Evolutionary conservation across 2,329 filamentous ascomycete genomes (phyloP).

Genomic region (Colletotrichum orchidophilum): DNA sequence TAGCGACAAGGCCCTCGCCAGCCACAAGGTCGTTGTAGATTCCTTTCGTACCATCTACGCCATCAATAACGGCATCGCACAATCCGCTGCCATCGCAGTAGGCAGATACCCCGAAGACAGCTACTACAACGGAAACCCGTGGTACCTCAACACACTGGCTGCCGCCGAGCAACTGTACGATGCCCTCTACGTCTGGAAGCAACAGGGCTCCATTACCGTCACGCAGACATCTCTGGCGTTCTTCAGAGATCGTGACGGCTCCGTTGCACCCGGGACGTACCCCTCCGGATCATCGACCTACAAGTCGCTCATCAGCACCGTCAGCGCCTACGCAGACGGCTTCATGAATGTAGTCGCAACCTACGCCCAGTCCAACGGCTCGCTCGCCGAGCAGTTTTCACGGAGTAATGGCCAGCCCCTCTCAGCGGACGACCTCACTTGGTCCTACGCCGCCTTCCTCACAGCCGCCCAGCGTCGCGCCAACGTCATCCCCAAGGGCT

Average conservation of each 20-base stretch:
- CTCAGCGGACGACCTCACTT: conserved; percentile 75
- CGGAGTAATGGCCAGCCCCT: conserved; percentile 61
- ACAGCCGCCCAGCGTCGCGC: conserved; percentile 68
- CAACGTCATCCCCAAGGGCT: conserved; percentile 64
- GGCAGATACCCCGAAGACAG: conserved; percentile 77
- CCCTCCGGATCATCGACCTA: conserved; percentile 56
- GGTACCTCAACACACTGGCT: conserved; percentile 80
- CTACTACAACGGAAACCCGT: conserved; percentile 83
- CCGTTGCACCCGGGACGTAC: conserved; percentile 71
- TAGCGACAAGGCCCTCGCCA: conserved; percentile 73
- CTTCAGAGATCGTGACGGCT: conserved; percentile 72
- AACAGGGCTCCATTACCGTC: conserved; percentile 69
- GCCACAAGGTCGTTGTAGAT: conserved; percentile 80
- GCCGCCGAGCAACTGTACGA: conserved; percentile 85
- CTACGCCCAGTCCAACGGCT: conserved; percentile 71
- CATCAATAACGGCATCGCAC: conserved; percentile 72
- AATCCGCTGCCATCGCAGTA: conserved; percentile 68
- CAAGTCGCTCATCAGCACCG: conserved; percentile 64
- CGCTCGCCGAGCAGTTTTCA: conserved; percentile 73
- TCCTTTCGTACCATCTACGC: conserved; percentile 77
- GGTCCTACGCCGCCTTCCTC: conserved; percentile 78
- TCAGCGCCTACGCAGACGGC: conserved; percentile 66
- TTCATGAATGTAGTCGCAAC: conserved; percentile 70
- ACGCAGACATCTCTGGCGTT: conserved; percentile 73
- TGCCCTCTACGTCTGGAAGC: conserved; percentile 76